A percentile compares a stretch with the other conserved stretches of the same genome.
phyloP scores from a whole-genome alignment of 495 filamentous ascomycete genomes.

The Penicillium robsamsonii region DNA sequence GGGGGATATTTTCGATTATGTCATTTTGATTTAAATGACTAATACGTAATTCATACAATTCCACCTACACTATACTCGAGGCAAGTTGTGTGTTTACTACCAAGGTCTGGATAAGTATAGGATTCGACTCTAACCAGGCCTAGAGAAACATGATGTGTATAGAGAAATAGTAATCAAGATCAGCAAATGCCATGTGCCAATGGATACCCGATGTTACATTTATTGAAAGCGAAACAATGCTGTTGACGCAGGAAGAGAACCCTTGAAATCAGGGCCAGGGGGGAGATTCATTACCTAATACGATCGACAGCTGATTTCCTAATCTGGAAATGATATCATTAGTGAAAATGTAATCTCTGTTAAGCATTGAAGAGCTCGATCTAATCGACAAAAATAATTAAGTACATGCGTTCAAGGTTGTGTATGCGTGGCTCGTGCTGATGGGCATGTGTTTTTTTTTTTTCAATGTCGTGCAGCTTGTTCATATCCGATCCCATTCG shows the following conservation, averaged over 20 bases:
- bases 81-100: background rate
- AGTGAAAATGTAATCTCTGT: background rate
- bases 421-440: conserved; percentile 22
- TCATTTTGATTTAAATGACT: no score
- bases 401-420: conserved; percentile 10
- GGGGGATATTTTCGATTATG: background rate
- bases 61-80: background rate
- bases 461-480: conserved; percentile 12
- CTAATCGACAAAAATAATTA: conserved; percentile 7
- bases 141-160: background rate
- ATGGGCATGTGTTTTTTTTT: conserved; percentile 1
- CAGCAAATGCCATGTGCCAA: background rate
- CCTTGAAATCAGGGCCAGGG: background rate
- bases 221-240: background rate
- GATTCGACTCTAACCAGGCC: conserved; percentile 1
- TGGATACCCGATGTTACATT: background rate
- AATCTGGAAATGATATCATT: conserved; percentile 8
- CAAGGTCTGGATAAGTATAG: conserved; percentile 1
- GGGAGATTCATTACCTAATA: background rate
- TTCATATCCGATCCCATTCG: conserved; percentile 10
- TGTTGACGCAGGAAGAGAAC: background rate
- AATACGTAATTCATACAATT: background rate
- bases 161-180: background rate
- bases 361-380: background rate
- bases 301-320: conserved; percentile 2